Evolutionary conservation across 169 alveolate species (phyloP).

Genomic region (Eimeria praecox): DNA sequence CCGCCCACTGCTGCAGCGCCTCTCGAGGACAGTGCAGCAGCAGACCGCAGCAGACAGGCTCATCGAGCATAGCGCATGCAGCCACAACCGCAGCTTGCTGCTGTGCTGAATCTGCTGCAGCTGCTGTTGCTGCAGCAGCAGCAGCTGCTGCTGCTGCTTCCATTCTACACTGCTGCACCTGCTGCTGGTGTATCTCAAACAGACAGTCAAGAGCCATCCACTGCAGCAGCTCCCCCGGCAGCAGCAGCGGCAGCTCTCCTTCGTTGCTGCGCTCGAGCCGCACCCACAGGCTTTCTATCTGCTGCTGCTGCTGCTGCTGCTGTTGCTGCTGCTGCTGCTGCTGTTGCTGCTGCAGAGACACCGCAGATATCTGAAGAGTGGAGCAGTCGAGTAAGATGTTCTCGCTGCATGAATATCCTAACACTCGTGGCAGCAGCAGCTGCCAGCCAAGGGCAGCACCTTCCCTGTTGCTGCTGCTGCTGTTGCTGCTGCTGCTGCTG

Average conservation of each 20-base stretch:
- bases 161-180: conserved; percentile 37
- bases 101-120: neutral
- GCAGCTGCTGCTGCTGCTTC: conserved; percentile 59
- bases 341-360: neutral
- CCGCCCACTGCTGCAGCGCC: conserved; percentile 53
- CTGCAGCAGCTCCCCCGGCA: conserved; percentile 65
- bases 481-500: conserved; percentile 43
- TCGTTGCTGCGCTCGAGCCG: conserved; percentile 46
- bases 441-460: conserved; percentile 43
- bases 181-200: conserved; percentile 54
- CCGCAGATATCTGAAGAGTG: neutral
- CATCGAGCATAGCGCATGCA: conserved; percentile 11
- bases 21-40: conserved; percentile 52
- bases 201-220: conserved; percentile 55
- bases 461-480: conserved; percentile 18
- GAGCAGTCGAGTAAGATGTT: conserved; percentile 7
- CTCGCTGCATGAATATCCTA: conserved; percentile 7
- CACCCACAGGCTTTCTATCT: conserved; percentile 15
- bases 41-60: conserved; percentile 38
- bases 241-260: conserved; percentile 55
- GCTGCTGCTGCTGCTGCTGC: conserved; percentile 61
- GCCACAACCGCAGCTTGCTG: conserved; percentile 36
- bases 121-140: neutral
- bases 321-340: conserved; percentile 46
- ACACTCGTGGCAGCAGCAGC: conserved; percentile 51